Evolutionary conservation across 2,329 filamentous ascomycete genomes (phyloP), one percentile per base, ranked within the genome.

Genomic region (Amesomyces nigricolor): DNA sequence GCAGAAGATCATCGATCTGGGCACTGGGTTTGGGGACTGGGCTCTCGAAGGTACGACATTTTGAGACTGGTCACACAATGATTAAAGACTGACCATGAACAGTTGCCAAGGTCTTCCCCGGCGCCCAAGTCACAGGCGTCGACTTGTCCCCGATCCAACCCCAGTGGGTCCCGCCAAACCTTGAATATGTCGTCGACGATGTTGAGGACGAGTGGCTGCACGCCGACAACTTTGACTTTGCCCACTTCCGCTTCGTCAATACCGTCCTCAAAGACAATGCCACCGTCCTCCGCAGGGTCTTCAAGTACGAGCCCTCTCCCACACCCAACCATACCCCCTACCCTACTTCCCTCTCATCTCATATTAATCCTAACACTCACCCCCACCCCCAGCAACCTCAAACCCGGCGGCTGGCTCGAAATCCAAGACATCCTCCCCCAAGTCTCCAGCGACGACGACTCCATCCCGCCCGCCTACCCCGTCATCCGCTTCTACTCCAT

Each of bases 201-300:
- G 73, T 79, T 29, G 79, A 83, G 51, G 65, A 68, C 54, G 72
- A 76, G 4, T 85, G 81, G 81, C 66, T 80, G 9, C 75, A 81
- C 57, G 75, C 75, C 13, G 73, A 78, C 54, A 73, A 78, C 54
- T 84, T 80, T 57, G 81, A 86, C 63, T 82, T 80, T 57, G 75
- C 84, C 13, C 82, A 85, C 65, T 74, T 78, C n/a, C 73, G 82
- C 3, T 76, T 80, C 54, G 78, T 79, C 1, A 76, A 79, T 13
- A 75, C 75, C 66, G 73, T 75, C 2, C 74, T 85, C 46, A 76
- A 72, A 47, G 72, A 83, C 63, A 62, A 62, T 11, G 26, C 16
- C 0, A n/a, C n/a, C 1, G 46, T 61, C 3, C 42, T 62, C 8
- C 38, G 46, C 29, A 64, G 53, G 11, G 58, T 63, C 13, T 56